Evolutionary conservation across 495 filamentous ascomycete species (phyloP), one percentile per base, ranked within the genome.

Genomic region (Cercophora samala): DNA sequence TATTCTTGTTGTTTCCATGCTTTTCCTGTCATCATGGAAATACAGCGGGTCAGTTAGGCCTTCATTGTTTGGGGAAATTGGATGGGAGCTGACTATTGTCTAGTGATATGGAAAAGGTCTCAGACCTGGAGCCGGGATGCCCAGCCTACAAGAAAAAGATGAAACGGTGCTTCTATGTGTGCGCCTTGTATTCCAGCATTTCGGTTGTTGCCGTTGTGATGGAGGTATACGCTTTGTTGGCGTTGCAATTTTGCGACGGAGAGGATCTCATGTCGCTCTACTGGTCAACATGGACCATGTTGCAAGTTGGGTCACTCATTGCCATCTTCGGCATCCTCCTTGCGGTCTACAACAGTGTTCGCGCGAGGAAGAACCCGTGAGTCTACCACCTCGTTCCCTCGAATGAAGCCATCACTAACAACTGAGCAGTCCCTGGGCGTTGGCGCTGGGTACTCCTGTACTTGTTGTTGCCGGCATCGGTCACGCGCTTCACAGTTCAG

Each of bases 221-320:
- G 66, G 78, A 82, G 66, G 78, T 81, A 6, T 80, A 75, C 59
- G 72, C 77, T 5, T 73, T 79, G 1, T 63, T 83, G 19, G 77
- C 78, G 2, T 66, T 84, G 56, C 75, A 81, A 60, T 84, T 81
- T 65, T 85, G 82, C 70, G 77, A 83, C 60, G 77, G 78, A 13
- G 82, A 85, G 65, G 80, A 82, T 67, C 73, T 83, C 62, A 80
- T 82, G 72, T 72, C 77, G 5, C 74, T 85, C 0, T 82, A 81
- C 70, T 84, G 81, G 82, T 74, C 78, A 1, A 79, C 78, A 0
- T 85, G 80, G 80, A 78, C 77, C 21, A 79, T 80, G 73, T 66
- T 84, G 37, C 76, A 80, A 66, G 74, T 84, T 8, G 83, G 83
- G 8, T 76, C 80, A 13, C 63, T 79, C 55, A 81, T 84, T n/a